Percentiles rank a stretch among this genome's conserved stretches.
Evolutionary conservation across 352 stramenopile species (phyloP).

Genomic region (Phytophthora pistaciae): DNA sequence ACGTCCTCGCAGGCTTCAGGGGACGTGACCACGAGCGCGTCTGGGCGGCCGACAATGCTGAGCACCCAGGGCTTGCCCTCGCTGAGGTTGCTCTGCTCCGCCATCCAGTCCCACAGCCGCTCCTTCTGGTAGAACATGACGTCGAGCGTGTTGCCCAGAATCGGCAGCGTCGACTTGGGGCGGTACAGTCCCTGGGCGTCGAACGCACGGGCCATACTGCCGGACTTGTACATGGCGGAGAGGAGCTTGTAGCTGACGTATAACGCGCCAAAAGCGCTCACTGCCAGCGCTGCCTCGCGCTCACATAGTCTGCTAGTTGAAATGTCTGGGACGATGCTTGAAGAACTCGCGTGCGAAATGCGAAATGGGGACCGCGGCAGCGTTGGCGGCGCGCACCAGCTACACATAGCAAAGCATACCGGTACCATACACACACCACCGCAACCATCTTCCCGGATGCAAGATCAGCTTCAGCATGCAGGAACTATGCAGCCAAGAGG

Average conservation of each 20-base stretch:
- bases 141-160: slow-evolving; percentile 48
- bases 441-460: slow-evolving; percentile 24
- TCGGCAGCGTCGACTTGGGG: slow-evolving; percentile 39
- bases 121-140: slow-evolving; percentile 46
- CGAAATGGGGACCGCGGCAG: slow-evolving; percentile 10
- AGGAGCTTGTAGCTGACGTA: slow-evolving; percentile 29
- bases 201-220: slow-evolving; percentile 16
- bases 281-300: slow-evolving; percentile 8
- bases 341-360: slow-evolving; percentile 5
- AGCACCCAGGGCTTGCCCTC: slow-evolving; percentile 60
- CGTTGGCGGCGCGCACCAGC: neutral
- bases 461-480: slow-evolving; percentile 9
- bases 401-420: neutral
- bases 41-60: slow-evolving; percentile 37
- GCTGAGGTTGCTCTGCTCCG: slow-evolving; percentile 48
- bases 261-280: slow-evolving; percentile 10
- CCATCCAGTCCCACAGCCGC: slow-evolving; percentile 65
- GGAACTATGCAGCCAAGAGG: slow-evolving; percentile 27
- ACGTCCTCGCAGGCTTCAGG: slow-evolving; percentile 40
- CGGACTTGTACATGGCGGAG: slow-evolving; percentile 9
- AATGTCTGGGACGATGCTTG: slow-evolving; percentile 1
- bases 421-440: slow-evolving; percentile 14
- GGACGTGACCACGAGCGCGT: slow-evolving; percentile 47
- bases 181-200: slow-evolving; percentile 32
- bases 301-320: slow-evolving; percentile 17